Conservation (phyloP, 495 filamentous ascomycete genomes). For the Hypomontagnella submonticulosa region DNA sequence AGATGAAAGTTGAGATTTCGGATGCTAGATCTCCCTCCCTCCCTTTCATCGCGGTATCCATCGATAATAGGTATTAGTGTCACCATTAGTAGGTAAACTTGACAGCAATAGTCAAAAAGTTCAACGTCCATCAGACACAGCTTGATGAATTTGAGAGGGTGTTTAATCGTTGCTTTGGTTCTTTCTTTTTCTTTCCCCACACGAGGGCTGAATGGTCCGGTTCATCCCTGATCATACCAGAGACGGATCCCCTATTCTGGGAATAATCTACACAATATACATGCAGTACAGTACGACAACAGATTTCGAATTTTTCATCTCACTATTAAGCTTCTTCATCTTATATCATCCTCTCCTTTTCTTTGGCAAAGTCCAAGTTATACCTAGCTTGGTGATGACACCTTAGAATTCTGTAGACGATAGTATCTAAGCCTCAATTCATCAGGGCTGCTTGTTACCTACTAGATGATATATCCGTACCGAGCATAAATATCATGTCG, state of each 20-base stretch:
- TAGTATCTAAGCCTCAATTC: too few species aligned
- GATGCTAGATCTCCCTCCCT: constrained; percentile 19
- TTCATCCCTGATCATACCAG: constrained; percentile 29
- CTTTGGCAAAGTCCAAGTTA: constrained; percentile 8
- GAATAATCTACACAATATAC: constrained; percentile 1
- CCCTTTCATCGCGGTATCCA: background rate
- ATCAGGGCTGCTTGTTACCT: too few species aligned
- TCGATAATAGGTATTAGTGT: too few species aligned
- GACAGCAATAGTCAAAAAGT: constrained; percentile 6
- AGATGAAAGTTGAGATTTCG: constrained; percentile 7
- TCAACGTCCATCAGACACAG: constrained; percentile 18
- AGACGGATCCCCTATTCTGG: constrained; percentile 12
- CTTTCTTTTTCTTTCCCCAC: constrained; percentile 19
- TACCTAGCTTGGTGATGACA: too few species aligned
- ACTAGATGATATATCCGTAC: too few species aligned
- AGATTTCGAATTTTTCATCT: constrained; percentile 15
- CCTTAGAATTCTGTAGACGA: too few species aligned
- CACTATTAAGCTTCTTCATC: constrained; percentile 5
- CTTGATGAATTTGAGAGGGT: constrained; percentile 11
- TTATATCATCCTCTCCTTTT: background rate
- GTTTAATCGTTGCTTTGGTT: constrained; percentile 6
- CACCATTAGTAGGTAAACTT: background rate
- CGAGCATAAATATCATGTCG: constrained; percentile 26
- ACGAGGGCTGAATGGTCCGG: constrained; percentile 27
- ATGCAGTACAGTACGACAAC: background rate